Percentiles rank a stretch among this genome's conserved stretches.
phyloP scores from a whole-genome alignment of 345 rosid species.

The Eucalyptus cladocalyx region DNA sequence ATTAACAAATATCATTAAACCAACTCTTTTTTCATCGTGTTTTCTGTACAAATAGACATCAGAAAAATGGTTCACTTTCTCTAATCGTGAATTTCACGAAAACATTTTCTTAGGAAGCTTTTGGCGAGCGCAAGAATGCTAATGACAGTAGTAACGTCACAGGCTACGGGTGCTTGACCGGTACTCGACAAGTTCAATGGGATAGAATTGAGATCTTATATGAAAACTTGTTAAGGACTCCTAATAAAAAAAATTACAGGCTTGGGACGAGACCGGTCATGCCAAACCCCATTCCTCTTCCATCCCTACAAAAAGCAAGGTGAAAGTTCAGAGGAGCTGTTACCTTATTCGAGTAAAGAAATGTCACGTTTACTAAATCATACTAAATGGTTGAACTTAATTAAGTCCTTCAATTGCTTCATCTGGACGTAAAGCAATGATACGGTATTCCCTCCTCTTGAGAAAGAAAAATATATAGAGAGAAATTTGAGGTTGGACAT shows the following conservation, averaged over 20 bases:
- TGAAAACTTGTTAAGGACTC: neutral
- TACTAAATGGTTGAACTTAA: too few relatives aligned
- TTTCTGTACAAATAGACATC: neutral
- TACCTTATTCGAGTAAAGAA: neutral
- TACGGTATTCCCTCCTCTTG: fast-evolving
- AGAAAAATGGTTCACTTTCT: neutral
- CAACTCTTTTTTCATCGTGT: neutral
- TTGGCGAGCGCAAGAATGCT: neutral
- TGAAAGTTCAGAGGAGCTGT: neutral
- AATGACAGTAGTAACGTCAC: neutral
- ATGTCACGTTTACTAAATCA: neutral
- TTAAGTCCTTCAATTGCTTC: too few relatives aligned
- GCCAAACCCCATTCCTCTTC: neutral
- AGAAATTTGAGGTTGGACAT: too few relatives aligned
- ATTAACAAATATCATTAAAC: neutral
- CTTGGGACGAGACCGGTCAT: fast-evolving
- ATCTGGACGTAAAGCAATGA: fast-evolving
- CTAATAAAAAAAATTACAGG: fast-evolving
- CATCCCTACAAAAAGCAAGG: neutral
- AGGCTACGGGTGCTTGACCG: fast-evolving
- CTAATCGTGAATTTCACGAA: neutral
- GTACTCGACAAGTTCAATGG: fast-evolving
- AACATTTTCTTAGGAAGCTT: too few relatives aligned
- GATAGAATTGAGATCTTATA: neutral
- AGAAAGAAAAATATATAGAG: too few relatives aligned